Conservation (phyloP, 2,329 filamentous ascomycete genomes). For the Microsporum audouinii region DNA sequence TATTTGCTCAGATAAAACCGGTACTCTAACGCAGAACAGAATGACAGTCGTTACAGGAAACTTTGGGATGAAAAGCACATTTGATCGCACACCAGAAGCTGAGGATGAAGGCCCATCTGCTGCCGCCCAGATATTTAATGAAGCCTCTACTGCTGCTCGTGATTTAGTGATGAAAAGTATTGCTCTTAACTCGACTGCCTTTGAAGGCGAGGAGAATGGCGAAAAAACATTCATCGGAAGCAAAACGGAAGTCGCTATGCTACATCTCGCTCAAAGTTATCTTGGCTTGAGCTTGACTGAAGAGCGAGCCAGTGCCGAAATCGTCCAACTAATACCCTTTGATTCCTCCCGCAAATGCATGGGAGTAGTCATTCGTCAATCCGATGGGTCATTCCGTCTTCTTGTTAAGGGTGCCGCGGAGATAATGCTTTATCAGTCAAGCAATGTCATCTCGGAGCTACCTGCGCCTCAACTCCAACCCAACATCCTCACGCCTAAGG, state of each 20-base stretch:
- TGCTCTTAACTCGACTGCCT: slow-evolving; percentile 54
- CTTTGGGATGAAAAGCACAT: slow-evolving; percentile 48
- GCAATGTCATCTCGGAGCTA: slow-evolving; percentile 23
- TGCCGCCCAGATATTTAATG: slow-evolving; percentile 22
- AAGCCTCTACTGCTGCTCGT: slow-evolving; percentile 24
- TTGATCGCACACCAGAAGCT: slow-evolving; percentile 33
- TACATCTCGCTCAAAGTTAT: slow-evolving; percentile 57
- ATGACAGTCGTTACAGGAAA: slow-evolving; percentile 67
- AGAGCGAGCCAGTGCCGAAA: slow-evolving; percentile 49
- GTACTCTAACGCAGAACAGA: slow-evolving; percentile 61
- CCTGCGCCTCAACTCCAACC: slow-evolving; percentile 18
- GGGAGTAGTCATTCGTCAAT: slow-evolving; percentile 36
- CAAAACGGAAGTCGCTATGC: slow-evolving; percentile 64
- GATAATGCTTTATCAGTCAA: slow-evolving; percentile 32
- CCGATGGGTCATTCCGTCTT: slow-evolving; percentile 32
- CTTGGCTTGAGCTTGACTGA: slow-evolving; percentile 57
- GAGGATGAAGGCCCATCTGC: slow-evolving; percentile 14
- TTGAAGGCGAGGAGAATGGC: slow-evolving; percentile 62
- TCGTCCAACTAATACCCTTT: slow-evolving; percentile 60
- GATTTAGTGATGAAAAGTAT: slow-evolving; percentile 33
- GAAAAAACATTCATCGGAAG: slow-evolving; percentile 55
- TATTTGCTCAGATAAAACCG: slow-evolving; percentile 71
- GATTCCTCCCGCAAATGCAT: slow-evolving; percentile 63
- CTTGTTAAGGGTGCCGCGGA: slow-evolving; percentile 41
- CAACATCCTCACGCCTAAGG: slow-evolving; percentile 20